Conservation (phyloP, 352 stramenopile species). For the Elongisporangium anandrum region DNA sequence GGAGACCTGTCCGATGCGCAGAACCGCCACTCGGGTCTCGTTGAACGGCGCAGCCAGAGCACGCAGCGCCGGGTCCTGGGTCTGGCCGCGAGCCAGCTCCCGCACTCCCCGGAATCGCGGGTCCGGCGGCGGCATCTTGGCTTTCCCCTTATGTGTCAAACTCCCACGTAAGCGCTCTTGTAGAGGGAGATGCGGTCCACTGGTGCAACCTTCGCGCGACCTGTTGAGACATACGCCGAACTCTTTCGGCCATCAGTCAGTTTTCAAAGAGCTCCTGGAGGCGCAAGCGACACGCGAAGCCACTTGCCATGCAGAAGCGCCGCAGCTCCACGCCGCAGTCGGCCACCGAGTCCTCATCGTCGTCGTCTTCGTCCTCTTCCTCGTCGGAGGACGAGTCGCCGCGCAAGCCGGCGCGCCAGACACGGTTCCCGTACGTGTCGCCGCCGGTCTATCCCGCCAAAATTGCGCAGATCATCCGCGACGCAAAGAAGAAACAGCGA, state of each 20-base stretch:
- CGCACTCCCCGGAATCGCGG: neutral
- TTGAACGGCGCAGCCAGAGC: neutral
- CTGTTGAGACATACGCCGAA: neutral
- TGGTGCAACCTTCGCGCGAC: neutral
- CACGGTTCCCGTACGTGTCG: conserved; percentile 49
- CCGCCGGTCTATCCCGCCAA: conserved; percentile 42
- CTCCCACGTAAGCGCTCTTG: neutral
- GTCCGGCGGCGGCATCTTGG: neutral
- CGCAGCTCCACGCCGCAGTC: neutral
- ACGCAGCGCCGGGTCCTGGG: neutral
- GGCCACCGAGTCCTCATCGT: conserved; percentile 10
- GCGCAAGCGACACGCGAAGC: neutral
- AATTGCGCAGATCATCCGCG: conserved; percentile 37
- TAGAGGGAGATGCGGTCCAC: neutral
- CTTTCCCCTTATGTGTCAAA: neutral
- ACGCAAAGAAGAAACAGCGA: conserved; percentile 70
- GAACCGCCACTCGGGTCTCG: neutral
- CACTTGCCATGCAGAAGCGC: neutral
- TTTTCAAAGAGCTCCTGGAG: neutral
- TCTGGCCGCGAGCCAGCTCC: neutral
- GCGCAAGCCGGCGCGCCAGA: conserved; percentile 3
- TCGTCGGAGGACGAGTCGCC: conserved; percentile 26
- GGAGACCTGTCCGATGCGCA: neutral
- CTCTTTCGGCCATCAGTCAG: neutral
- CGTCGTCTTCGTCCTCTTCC: conserved; percentile 29